These are phyloP conservation scores for Prunus armeniaca DNA, from an alignment of 306 rosid species.

Conservation along the genomic window DNA sequence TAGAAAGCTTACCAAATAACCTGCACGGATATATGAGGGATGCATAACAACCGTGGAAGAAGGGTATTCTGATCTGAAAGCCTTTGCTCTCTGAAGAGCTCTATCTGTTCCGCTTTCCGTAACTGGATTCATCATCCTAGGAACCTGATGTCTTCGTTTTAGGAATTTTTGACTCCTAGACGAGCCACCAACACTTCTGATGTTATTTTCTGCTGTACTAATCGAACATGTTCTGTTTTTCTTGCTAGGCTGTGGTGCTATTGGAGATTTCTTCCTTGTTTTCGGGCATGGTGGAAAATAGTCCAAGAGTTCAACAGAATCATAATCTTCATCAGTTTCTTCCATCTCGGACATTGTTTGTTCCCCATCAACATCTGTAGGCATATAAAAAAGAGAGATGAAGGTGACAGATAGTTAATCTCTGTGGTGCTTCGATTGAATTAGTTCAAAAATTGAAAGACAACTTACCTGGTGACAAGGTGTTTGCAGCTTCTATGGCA, in stretches of 20 bases:
- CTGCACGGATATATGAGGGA: neutral
- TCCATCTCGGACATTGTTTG: neutral
- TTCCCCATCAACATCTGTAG: neutral
- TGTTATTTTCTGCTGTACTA: neutral
- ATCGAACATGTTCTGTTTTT: neutral
- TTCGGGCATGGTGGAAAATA: neutral
- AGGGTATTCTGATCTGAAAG: neutral
- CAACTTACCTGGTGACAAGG: neutral
- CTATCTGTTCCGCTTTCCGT: neutral
- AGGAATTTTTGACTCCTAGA: neutral
- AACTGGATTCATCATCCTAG: neutral
- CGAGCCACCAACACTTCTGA: neutral
- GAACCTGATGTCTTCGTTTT: neutral
- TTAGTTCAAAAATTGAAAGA: neutral
- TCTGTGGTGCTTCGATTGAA: neutral
- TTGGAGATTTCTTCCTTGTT: neutral
- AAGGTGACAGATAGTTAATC: neutral
- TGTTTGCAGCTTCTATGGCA: neutral
- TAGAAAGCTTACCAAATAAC: slow-evolving; percentile 20
- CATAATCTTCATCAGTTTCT: neutral
- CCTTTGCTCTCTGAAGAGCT: neutral
- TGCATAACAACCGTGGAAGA: neutral
- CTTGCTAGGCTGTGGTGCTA: neutral
- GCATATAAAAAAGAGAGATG: neutral
- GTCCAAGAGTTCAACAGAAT: neutral